Evolutionary conservation across 106 monocot genomes (phyloP).

Genomic region (Vanilla planifolia): DNA sequence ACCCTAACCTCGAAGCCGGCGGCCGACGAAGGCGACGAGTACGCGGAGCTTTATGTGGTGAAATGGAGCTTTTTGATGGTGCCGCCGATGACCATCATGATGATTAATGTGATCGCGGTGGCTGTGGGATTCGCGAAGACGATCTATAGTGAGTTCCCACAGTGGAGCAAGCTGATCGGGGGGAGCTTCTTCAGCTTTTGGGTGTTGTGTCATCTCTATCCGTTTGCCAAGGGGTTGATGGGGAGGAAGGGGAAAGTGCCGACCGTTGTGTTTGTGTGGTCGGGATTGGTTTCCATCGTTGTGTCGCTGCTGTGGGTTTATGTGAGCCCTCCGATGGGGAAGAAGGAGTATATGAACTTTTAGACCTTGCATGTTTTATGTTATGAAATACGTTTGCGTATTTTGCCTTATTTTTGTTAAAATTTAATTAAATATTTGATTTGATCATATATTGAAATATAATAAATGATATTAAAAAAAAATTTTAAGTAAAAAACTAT

Average conservation of each 20-base stretch:
- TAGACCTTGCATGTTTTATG: no score
- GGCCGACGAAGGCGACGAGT: slow-evolving; percentile 37
- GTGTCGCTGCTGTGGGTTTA: slow-evolving; percentile 88
- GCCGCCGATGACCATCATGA: slow-evolving; percentile 92
- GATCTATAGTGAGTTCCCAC: slow-evolving; percentile 74
- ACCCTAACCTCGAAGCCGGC: slow-evolving; percentile 79
- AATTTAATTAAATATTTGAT: no score
- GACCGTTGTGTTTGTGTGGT: slow-evolving; percentile 91
- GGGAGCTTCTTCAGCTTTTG: slow-evolving; percentile 97
- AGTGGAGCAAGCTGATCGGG: slow-evolving; percentile 85
- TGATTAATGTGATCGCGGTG: slow-evolving; percentile 82
- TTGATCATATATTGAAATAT: no score
- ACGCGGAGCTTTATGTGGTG: slow-evolving; percentile 72
- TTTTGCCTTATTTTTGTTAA: no score
- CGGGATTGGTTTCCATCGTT: slow-evolving; percentile 68
- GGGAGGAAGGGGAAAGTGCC: slow-evolving; percentile 84
- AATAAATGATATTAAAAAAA: no score
- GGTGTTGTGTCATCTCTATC: slow-evolving; percentile 93
- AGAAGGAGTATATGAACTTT: slow-evolving; percentile 40
- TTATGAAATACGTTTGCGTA: no score
- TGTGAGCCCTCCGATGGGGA: slow-evolving; percentile 66
- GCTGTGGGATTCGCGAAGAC: slow-evolving; percentile 71
- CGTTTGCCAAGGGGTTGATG: slow-evolving; percentile 92
- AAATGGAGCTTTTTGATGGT: slow-evolving; percentile 97
- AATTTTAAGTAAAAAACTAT: no score